phyloP scores from a whole-genome alignment of 768 basidiomycete genomes.

The Butyriboletus loyo region DNA sequence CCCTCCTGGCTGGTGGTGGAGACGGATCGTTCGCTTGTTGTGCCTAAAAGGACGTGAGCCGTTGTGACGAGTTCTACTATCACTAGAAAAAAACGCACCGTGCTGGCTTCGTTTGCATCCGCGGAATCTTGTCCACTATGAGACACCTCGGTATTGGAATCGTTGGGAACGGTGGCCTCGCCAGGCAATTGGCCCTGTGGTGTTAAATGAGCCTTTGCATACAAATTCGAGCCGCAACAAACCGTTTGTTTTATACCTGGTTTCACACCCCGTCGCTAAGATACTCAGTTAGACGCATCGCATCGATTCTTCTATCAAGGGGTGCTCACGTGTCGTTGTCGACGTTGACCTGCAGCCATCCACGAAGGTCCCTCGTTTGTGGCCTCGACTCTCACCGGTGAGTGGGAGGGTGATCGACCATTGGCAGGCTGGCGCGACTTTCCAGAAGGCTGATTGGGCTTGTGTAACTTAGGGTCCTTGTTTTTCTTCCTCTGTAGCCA shows the following conservation, averaged over 20 bases:
- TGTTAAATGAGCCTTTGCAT: too few species aligned
- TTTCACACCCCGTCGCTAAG: too few species aligned
- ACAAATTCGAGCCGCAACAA: too few species aligned
- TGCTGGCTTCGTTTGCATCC: not conserved
- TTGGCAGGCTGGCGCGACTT: too few species aligned
- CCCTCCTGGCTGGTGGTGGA: not conserved
- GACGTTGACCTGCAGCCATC: not conserved
- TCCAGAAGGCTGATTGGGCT: too few species aligned
- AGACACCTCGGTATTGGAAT: not conserved
- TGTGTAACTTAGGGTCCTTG: too few species aligned
- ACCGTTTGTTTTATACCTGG: too few species aligned
- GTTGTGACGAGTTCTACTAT: not conserved
- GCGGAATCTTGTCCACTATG: not conserved
- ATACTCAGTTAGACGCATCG: not conserved
- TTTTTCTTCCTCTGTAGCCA: too few species aligned
- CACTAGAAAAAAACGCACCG: not conserved
- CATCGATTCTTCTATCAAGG: not conserved
- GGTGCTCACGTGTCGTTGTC: not conserved
- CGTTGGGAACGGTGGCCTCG: too few species aligned
- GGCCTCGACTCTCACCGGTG: not conserved
- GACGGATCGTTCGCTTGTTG: not conserved
- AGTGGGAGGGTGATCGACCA: not conserved
- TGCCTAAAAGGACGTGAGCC: not conserved
- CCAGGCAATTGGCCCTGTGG: too few species aligned
- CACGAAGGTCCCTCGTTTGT: not conserved